These are phyloP conservation scores for Arachnomyces sp. DNA, from an alignment of 2,329 filamentous ascomycete species.

Conservation along the genomic window DNA sequence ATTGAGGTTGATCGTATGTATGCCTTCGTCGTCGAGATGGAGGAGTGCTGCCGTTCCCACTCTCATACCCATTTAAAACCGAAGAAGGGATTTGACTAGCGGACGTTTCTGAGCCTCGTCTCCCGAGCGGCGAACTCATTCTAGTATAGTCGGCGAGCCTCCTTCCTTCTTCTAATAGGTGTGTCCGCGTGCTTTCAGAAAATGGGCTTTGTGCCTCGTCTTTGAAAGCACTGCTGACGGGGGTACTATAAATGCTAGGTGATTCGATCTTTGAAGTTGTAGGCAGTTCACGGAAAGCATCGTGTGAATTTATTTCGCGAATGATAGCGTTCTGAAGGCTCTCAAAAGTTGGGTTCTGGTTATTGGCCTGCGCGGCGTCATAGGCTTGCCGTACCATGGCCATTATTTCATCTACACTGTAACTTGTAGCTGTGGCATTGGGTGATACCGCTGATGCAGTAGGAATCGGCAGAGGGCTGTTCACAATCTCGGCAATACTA, in stretches of 20 bases:
- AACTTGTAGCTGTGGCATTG: constrained; percentile 14
- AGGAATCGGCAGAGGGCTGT: constrained; percentile 28
- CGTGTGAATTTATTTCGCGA: constrained; percentile 38
- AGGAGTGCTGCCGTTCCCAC: constrained; percentile 9
- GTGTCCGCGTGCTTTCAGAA: no score
- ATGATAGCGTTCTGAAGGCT: constrained; percentile 37
- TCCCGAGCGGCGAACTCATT: not conserved
- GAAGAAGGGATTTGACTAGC: constrained; percentile 13
- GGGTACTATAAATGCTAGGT: no score
- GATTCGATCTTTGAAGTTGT: no score
- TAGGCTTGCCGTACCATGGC: constrained; percentile 34
- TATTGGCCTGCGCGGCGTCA: constrained; percentile 20
- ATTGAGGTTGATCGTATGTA: constrained; percentile 30
- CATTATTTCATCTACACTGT: constrained; percentile 35
- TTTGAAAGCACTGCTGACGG: no score
- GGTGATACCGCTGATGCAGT: constrained; percentile 20
- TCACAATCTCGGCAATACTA: constrained; percentile 36
- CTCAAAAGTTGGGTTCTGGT: constrained; percentile 32
- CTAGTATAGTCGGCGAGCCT: no score
- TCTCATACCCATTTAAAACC: constrained; percentile 12
- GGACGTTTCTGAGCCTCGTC: constrained; percentile 17
- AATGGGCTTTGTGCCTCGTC: no score
- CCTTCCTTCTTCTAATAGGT: no score
- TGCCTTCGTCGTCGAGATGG: constrained; percentile 26
- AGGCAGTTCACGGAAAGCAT: constrained; percentile 27